Base-by-base conservation (phyloP, 805 yeast species). In the Yamadazyma philogaea region DNA sequence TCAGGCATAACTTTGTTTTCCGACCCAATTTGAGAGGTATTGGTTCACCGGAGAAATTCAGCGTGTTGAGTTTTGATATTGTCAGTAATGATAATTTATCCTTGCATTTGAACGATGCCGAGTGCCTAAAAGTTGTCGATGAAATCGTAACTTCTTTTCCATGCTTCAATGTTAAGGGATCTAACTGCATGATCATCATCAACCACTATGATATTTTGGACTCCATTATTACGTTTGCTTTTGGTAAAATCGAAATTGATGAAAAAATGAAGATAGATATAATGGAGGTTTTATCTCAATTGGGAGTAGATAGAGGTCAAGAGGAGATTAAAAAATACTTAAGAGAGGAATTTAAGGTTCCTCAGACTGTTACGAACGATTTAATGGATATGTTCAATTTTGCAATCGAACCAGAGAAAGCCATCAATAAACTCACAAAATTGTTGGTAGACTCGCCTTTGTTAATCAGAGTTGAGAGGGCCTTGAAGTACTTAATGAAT, bases 1-100 rank as follows among this genome's bases (percentile, higher is more conserved):
- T 70, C 59, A 71, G 95, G 21, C 78, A 84, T 48, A 95, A 87
- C 39, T 79, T 80, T 52, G 98, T 93, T 1, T 93, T 80, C 58
- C 74, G 98, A 38, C 82, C 89, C 0, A 66, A 59, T 42, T 40
- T 61, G 11, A 71, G 76, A 30, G 83, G 87, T 15, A 37, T 59
- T 12, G 78, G 87, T 1, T 88, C 84, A 17, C 96, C 96, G 0
- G 74, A 78, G 19, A 80, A 78, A 52, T 89, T 82, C 58, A 79
- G 84, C 22, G 96, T 95, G 45, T 79, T 88, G 30, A 95, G 84
- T 54, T 90, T 91, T 62, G 98, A 93, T 61, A 82, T 89, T 18
- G 69, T 85, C 2, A 70, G 84, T 0, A 67, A 70, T n/a, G 74
- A 68, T 26, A 43, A 52, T 2, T 53, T 72, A 1, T 50, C 64